Evolutionary conservation across 495 filamentous ascomycete species (phyloP).

Genomic region (Neurospora pannonica): DNA sequence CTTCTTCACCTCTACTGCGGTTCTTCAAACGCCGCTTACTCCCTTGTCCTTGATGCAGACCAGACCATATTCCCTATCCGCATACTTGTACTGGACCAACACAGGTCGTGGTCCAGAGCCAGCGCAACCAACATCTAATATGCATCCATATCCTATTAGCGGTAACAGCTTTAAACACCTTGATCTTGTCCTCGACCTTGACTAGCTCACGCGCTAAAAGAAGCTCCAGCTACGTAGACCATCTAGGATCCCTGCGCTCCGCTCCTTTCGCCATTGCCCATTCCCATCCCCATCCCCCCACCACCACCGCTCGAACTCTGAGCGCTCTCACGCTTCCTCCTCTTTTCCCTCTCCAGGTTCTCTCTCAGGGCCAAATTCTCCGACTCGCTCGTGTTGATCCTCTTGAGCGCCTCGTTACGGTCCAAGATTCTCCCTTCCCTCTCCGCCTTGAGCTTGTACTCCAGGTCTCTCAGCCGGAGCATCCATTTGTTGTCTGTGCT

Average conservation of each 20-base stretch:
- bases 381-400: slow-evolving; percentile 71
- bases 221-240: not conserved
- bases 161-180: not conserved
- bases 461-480: slow-evolving; percentile 73
- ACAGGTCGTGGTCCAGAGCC: not conserved
- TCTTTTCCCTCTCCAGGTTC: slow-evolving; percentile 50
- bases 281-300: not conserved
- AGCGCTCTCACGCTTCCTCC: slow-evolving; percentile 6
- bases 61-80: not conserved
- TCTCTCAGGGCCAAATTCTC: slow-evolving; percentile 66
- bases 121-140: not conserved
- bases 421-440: slow-evolving; percentile 80
- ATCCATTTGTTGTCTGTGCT: slow-evolving; percentile 63
- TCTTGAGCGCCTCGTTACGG: slow-evolving; percentile 68
- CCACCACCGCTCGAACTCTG: not conserved
- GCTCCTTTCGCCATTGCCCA: not conserved
- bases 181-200: no score
- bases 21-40: not conserved
- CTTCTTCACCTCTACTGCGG: not conserved
- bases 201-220: not conserved
- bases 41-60: not conserved
- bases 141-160: not conserved
- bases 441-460: slow-evolving; percentile 81
- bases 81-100: not conserved
- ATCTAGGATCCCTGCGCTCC: not conserved